Base-by-base conservation (phyloP, 495 filamentous ascomycete species). In the Margaritispora aquatica region DNA sequence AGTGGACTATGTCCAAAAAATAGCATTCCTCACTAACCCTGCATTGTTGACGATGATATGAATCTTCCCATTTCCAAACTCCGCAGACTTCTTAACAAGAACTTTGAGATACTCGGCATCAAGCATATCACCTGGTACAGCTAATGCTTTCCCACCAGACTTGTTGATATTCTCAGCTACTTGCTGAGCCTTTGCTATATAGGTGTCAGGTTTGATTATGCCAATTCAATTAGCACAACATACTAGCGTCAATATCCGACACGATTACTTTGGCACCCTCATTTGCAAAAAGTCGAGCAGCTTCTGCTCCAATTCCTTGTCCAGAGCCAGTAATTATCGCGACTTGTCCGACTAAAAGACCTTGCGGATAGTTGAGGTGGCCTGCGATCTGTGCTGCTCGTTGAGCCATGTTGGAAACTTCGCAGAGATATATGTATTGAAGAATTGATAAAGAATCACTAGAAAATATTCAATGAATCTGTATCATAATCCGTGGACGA, bases 31-130 rank as follows among this genome's bases (percentile, higher is more conserved):
- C 4, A 58, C 59, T 19, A 23, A 79, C 57, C 90, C 89, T 1
- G 90, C 90, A 73, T 93, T 94, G 69, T 94, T 94, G 36, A 95
- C 88, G 57, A 93, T 83, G 56, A 91, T 84, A 71, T 96, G 87
- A 58, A 96, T 89, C 77, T 94, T 94, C 58, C 89, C 90, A 54
- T 79, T 75, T 23, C 90, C 90, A 66, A 94, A 92, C 53, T 86
- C 87, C 2, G 86, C 90, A 0, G 89, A 77, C 64, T 81, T 83
- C 70, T 85, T 82, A 8, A 95, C 83, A 2, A 95, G 76, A 21
- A 79, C 71, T 49, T 80, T 75, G 66, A 92, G 81, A 64, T 90
- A 88, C 15, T 74, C 70, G 24, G 79, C 77, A 63, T 87, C 77
- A 5, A 90, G 76, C 64, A 94, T 77, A 65, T 96, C 89, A 47